These are phyloP conservation scores for Penicillium sclerotigenum DNA, from an alignment of 2,329 filamentous ascomycete genomes.

Conservation along the genomic window DNA sequence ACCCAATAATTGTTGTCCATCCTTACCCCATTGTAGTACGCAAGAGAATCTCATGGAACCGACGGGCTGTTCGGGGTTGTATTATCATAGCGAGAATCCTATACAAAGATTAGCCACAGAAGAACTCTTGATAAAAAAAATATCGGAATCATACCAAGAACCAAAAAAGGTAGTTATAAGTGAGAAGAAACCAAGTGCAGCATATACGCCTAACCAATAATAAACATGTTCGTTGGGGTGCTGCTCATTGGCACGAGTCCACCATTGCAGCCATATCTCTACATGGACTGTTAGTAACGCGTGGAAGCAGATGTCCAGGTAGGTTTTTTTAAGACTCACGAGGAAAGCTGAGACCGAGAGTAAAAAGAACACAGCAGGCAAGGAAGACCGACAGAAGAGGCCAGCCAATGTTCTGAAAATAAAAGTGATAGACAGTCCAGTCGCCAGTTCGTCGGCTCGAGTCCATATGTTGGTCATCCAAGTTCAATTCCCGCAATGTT, in stretches of 20 bases:
- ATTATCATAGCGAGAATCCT: constrained; percentile 22
- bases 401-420: constrained; percentile 27
- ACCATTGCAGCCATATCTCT: constrained; percentile 29
- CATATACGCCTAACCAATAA: constrained; percentile 27
- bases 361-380: constrained; percentile 18
- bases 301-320: neutral
- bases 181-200: constrained; percentile 19
- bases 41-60: constrained; percentile 22
- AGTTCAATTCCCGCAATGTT: constrained; percentile 23
- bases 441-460: constrained; percentile 32
- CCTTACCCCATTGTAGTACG: constrained; percentile 17
- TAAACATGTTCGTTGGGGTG: constrained; percentile 20
- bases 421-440: constrained; percentile 33
- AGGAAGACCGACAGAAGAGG: constrained; percentile 15
- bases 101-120: neutral
- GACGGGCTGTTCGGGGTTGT: constrained; percentile 17
- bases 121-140: neutral
- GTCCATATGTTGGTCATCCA: constrained; percentile 14
- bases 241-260: constrained; percentile 22
- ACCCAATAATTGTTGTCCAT: neutral
- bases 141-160: constrained; percentile 8
- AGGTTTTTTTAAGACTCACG: constrained; percentile 8
- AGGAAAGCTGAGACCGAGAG: constrained; percentile 28
- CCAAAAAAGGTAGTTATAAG: constrained; percentile 13
- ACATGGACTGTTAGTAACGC: neutral